phyloP scores from a whole-genome alignment of 768 basidiomycete genomes.

The Suillus subluteus region DNA sequence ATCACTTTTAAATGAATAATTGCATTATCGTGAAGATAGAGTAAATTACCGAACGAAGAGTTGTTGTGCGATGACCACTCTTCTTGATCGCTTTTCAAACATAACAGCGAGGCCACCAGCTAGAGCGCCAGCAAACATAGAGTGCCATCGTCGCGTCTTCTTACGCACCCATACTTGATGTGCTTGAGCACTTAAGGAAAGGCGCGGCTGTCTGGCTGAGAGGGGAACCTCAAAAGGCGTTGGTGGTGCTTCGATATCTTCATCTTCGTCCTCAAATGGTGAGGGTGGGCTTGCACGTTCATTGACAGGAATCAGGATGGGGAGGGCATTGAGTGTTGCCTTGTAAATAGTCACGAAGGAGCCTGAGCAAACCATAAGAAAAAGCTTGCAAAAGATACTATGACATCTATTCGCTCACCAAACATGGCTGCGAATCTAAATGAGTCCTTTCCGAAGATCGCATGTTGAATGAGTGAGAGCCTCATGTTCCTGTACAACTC shows the following conservation, averaged over 20 bases:
- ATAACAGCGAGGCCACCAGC: slow-evolving; percentile 75
- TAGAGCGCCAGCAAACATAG: slow-evolving; percentile 75
- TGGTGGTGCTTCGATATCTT: slow-evolving; percentile 19
- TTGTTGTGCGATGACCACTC: slow-evolving; percentile 80
- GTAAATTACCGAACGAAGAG: slow-evolving; percentile 75
- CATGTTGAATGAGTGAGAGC: slow-evolving; percentile 71
- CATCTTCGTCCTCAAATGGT: slow-evolving; percentile 36
- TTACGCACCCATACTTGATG: slow-evolving; percentile 68
- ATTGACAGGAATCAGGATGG: slow-evolving; percentile 62
- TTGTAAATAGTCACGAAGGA: slow-evolving; percentile 82
- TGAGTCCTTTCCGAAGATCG: slow-evolving; percentile 82
- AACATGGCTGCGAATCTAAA: slow-evolving; percentile 89
- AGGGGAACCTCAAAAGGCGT: slow-evolving; percentile 22
- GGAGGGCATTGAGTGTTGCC: slow-evolving; percentile 75
- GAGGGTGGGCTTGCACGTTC: slow-evolving; percentile 24
- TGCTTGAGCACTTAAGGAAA: slow-evolving; percentile 65
- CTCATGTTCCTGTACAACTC: slow-evolving; percentile 55
- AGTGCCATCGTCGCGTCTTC: slow-evolving; percentile 76
- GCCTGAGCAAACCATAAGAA: slow-evolving; percentile 40
- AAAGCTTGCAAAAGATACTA: slow-evolving; percentile 5
- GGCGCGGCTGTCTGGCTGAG: slow-evolving; percentile 46
- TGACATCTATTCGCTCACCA: slow-evolving; percentile 46
- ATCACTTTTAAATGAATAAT: not conserved
- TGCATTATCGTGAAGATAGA: not conserved
- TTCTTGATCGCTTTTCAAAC: slow-evolving; percentile 71